Percentiles rank a stretch among this genome's conserved stretches.
phyloP scores from a whole-genome alignment of 306 rosid species.

The Sicyos baderoa region DNA sequence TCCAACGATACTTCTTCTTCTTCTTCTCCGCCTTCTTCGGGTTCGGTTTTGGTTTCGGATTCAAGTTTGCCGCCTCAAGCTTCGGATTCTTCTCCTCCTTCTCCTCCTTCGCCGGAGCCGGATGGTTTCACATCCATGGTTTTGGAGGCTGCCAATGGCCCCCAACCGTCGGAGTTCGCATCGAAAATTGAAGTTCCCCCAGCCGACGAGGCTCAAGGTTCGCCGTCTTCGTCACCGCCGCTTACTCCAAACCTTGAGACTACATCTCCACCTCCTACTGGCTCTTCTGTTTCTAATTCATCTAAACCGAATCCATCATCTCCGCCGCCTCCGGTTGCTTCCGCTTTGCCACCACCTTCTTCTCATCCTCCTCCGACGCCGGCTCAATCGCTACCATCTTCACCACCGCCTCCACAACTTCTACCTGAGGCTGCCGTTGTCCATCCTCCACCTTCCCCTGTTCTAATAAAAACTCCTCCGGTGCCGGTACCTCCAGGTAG shows the following conservation, averaged over 20 bases:
- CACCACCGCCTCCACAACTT: not conserved
- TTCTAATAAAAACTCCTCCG: not conserved
- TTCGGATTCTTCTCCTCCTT: constrained; percentile 15
- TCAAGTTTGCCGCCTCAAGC: not conserved
- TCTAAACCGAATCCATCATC: constrained; percentile 15
- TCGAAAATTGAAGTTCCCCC: not conserved
- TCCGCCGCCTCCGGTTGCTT: constrained; percentile 3
- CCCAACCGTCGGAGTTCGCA: not conserved
- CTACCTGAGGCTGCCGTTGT: not conserved
- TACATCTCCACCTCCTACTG: constrained; percentile 15
- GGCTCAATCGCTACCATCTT: too few species aligned
- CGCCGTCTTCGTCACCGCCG: constrained; percentile 9
- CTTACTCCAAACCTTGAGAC: not conserved
- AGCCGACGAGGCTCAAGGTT: not conserved
- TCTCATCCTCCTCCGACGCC: constrained; percentile 15
- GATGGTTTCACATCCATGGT: not conserved
- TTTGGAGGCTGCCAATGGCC: not conserved
- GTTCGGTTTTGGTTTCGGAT: constrained; percentile 4
- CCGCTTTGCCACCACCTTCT: constrained; percentile 23
- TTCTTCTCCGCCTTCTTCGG: not conserved
- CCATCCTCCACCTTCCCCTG: constrained; percentile 16
- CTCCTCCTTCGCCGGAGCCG: not conserved
- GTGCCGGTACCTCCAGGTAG: not conserved
- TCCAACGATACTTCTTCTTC: constrained; percentile 15
- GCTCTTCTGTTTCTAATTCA: not conserved